Conservation (phyloP, 2,329 filamentous ascomycete genomes). For the Pestalotiopsis sp. region DNA sequence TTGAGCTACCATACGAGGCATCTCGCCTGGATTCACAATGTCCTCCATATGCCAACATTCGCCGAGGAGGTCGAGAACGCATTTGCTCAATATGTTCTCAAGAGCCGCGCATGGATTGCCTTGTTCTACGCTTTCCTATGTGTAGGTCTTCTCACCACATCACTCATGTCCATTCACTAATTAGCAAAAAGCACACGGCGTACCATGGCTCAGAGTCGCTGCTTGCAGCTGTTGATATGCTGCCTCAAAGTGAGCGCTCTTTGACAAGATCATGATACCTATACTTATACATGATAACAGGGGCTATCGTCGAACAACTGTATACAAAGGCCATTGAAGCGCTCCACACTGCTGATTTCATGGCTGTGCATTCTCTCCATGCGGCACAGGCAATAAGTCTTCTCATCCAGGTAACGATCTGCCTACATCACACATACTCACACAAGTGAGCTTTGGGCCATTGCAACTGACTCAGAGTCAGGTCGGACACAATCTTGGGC, state of each 20-base stretch:
- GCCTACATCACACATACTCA: not conserved
- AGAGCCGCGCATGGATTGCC: conserved; percentile 3
- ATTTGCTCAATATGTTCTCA: not conserved
- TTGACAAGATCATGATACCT: not conserved
- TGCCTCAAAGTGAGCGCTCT: not conserved
- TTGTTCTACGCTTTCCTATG: conserved; percentile 2
- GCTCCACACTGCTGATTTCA: conserved; percentile 1
- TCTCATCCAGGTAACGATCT: not conserved
- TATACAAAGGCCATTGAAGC: conserved; percentile 5
- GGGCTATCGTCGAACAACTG: not conserved
- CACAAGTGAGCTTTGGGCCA: not conserved
- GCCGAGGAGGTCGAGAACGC: not conserved
- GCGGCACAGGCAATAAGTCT: conserved; percentile 1
- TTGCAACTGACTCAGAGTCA: not conserved
- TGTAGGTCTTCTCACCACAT: not conserved
- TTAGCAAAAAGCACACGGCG: not conserved
- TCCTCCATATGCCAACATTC: conserved; percentile 4
- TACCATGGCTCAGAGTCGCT: conserved; percentile 1
- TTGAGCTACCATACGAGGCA: not conserved
- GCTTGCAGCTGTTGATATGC: not conserved
- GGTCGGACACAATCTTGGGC: conserved; percentile 2
- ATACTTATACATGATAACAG: not conserved
- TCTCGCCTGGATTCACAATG: conserved; percentile 1
- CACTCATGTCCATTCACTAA: not conserved
- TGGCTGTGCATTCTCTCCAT: conserved; percentile 4